A percentile compares a stretch with the other conserved stretches of the same genome.
Conservation (phyloP, 148 eudicot genomes). For the Diospyros kaki region DNA sequence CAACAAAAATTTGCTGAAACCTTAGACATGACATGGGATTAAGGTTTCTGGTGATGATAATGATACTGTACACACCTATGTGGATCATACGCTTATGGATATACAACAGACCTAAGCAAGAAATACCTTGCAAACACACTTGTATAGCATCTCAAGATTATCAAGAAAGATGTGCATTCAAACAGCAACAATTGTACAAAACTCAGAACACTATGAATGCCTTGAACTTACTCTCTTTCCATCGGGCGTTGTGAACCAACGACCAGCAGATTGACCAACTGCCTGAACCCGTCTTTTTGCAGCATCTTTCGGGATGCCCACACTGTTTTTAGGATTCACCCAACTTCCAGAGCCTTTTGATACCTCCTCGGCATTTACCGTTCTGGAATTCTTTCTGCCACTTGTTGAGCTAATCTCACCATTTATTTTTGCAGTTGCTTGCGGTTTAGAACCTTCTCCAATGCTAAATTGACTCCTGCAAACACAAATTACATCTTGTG, state of each 20-base stretch:
- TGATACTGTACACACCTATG: too few relatives aligned
- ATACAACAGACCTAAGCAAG: background rate
- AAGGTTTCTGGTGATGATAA: background rate
- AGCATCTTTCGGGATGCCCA: conserved; percentile 60
- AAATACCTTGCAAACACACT: background rate
- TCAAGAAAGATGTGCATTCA: background rate
- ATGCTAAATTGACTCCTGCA: conserved; percentile 78
- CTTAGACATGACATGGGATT: too few relatives aligned
- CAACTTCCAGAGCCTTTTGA: conserved; percentile 49
- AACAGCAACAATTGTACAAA: background rate
- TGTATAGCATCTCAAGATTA: too few relatives aligned
- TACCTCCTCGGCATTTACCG: conserved; percentile 25
- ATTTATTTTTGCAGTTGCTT: conserved; percentile 27
- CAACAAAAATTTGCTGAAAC: too few relatives aligned
- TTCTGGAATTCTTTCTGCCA: conserved; percentile 38
- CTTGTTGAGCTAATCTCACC: conserved; percentile 32
- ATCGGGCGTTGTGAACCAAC: conserved; percentile 63
- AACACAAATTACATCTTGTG: conserved; percentile 7
- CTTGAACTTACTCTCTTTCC: conserved; percentile 67
- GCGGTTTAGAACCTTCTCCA: conserved; percentile 40
- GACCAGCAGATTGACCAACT: conserved; percentile 64
- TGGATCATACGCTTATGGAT: too few relatives aligned
- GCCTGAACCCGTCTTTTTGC: conserved; percentile 84
- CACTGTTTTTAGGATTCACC: conserved; percentile 54
- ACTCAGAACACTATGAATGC: background rate